Evolutionary conservation across 2,329 filamentous ascomycete species (phyloP).

Genomic region (Pyrenophora seminiperda): DNA sequence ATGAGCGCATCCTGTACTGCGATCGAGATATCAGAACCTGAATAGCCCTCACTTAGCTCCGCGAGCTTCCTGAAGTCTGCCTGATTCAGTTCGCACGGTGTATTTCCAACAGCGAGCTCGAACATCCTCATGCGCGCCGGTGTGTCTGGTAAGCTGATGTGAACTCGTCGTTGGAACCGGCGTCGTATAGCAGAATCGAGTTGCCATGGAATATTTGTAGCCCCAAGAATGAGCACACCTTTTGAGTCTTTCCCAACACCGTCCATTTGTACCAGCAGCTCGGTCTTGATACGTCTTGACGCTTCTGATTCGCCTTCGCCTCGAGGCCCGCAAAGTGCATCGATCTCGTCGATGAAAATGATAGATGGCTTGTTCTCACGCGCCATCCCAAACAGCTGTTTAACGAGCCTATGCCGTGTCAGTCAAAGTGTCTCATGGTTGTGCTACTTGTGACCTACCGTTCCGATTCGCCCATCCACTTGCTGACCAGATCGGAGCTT

Average conservation of each 20-base stretch:
- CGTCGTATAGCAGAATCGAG: constrained; percentile 93
- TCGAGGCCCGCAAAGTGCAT: constrained; percentile 91
- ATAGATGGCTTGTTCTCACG: constrained; percentile 97
- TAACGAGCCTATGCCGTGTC: constrained; percentile 72
- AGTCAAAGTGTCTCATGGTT: constrained; percentile 2
- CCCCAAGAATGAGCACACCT: constrained; percentile 91
- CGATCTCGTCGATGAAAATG: constrained; percentile 98
- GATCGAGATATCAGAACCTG: constrained; percentile 93
- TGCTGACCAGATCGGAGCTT: constrained; percentile 95
- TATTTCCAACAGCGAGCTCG: constrained; percentile 90
- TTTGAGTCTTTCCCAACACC: constrained; percentile 95
- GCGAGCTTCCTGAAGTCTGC: constrained; percentile 82
- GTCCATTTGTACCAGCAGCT: constrained; percentile 98
- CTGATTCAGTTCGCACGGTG: constrained; percentile 79
- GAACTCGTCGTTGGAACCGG: constrained; percentile 93
- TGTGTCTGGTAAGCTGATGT: constrained; percentile 88
- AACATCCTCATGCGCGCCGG: constrained; percentile 94
- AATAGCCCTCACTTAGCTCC: constrained; percentile 87
- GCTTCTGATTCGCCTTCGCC: constrained; percentile 97
- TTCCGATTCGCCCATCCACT: constrained; percentile 99
- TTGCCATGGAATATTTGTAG: constrained; percentile 99
- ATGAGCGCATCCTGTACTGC: constrained; percentile 95
- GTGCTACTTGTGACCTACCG: constrained; percentile 60
- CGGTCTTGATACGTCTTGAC: constrained; percentile 95
- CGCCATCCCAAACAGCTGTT: constrained; percentile 96